A percentile compares a stretch with the other conserved stretches of the same genome.
Conservation (phyloP, 768 basidiomycete genomes). For the Mycena filopes region DNA sequence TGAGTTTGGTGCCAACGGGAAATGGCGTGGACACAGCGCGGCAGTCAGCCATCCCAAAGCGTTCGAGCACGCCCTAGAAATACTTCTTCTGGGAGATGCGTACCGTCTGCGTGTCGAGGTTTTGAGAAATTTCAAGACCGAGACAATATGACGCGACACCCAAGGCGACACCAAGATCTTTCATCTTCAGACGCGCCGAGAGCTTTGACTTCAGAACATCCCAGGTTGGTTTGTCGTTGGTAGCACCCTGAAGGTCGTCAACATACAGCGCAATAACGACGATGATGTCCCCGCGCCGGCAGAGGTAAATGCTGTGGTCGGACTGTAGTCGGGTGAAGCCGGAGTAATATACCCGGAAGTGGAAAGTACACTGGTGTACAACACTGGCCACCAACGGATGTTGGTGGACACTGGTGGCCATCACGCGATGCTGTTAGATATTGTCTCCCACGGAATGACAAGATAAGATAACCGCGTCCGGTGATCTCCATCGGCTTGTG, state of each 20-base stretch:
- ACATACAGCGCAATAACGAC: constrained; percentile 1
- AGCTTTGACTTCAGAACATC: background rate
- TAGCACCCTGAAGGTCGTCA: constrained; percentile 1
- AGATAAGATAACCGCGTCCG: too few species aligned
- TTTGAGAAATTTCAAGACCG: background rate
- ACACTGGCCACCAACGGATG: too few species aligned
- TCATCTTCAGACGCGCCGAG: constrained; percentile 1
- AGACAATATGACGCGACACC: background rate
- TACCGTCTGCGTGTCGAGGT: background rate
- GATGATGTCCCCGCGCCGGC: background rate
- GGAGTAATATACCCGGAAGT: too few species aligned
- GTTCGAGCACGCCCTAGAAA: background rate
- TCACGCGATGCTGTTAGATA: too few species aligned
- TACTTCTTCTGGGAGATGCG: constrained; percentile 4
- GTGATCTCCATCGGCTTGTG: too few species aligned
- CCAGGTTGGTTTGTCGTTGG: background rate
- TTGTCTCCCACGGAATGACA: too few species aligned
- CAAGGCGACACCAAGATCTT: constrained; percentile 10
- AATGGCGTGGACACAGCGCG: background rate
- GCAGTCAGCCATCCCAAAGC: constrained; percentile 5
- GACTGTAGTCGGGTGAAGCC: background rate
- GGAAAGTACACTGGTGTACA: too few species aligned
- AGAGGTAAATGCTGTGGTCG: constrained; percentile 14
- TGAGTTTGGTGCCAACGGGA: background rate
- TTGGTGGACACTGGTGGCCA: too few species aligned